phyloP scores from a whole-genome alignment of 2,329 filamentous ascomycete species.

The Aspergillus neoniger region DNA sequence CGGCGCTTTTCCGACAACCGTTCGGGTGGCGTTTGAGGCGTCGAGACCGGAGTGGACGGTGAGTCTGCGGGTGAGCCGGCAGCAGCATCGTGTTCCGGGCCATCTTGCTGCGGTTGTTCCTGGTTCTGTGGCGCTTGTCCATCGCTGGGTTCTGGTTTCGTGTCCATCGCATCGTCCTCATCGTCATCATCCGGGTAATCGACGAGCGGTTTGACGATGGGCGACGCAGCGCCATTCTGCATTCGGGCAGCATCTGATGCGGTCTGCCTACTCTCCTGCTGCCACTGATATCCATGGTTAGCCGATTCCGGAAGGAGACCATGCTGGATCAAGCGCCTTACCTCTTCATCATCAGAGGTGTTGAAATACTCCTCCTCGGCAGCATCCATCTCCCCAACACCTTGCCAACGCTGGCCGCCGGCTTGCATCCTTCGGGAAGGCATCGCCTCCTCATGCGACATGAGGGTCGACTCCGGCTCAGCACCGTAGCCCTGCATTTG shows the following conservation, averaged over 20 bases:
- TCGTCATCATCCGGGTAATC: conserved; percentile 93
- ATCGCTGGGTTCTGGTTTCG: conserved; percentile 40
- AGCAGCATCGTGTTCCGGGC: conserved; percentile 22
- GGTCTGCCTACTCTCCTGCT: conserved; percentile 41
- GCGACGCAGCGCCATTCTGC: conserved; percentile 62
- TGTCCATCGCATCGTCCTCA: conserved; percentile 68
- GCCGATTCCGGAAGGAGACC: neutral
- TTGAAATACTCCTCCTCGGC: conserved; percentile 95
- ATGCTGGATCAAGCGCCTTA: conserved; percentile 19
- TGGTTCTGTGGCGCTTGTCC: conserved; percentile 22
- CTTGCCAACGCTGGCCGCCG: conserved; percentile 65
- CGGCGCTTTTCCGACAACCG: conserved; percentile 84
- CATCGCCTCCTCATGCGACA: conserved; percentile 69
- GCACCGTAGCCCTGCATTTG: conserved; percentile 69
- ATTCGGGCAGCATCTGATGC: conserved; percentile 31
- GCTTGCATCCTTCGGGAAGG: conserved; percentile 47
- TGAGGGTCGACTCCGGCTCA: conserved; percentile 66
- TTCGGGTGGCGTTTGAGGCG: conserved; percentile 61
- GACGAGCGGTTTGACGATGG: conserved; percentile 72
- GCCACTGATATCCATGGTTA: conserved; percentile 28
- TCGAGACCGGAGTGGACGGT: conserved; percentile 25
- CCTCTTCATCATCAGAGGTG: conserved; percentile 79
- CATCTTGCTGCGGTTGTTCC: conserved; percentile 13
- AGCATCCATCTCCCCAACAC: conserved; percentile 78
- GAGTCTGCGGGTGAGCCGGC: conserved; percentile 31